Conservation (phyloP, 169 alveolate species). For the Eimeria zaria region DNA sequence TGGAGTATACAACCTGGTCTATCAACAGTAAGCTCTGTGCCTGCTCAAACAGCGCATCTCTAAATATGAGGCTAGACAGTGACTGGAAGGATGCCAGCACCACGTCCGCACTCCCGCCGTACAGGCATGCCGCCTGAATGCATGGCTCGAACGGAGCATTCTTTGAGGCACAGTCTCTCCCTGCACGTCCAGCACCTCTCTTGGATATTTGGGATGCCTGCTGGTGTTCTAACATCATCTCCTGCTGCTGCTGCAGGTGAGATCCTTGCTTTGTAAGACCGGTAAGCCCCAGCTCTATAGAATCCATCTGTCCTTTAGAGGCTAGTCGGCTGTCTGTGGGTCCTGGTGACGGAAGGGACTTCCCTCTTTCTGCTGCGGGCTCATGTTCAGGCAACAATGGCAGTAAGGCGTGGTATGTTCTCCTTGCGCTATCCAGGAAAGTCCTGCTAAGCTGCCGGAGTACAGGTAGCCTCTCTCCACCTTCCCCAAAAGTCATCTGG, state of each 20-base stretch:
- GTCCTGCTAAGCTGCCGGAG: constrained; percentile 21
- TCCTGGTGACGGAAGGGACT: constrained; percentile 32
- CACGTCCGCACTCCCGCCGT: constrained; percentile 36
- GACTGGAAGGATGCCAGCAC: constrained; percentile 62
- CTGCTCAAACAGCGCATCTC: constrained; percentile 29
- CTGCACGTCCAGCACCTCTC: constrained; percentile 20
- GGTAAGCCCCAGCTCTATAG: constrained; percentile 7
- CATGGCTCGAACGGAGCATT: constrained; percentile 20
- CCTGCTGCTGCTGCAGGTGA: background rate
- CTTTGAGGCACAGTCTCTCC: background rate
- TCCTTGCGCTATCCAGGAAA: constrained; percentile 18
- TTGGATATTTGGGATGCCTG: constrained; percentile 9
- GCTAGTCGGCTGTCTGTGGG: background rate
- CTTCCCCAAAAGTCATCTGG: background rate
- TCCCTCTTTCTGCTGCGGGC: constrained; percentile 11
- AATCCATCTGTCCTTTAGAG: constrained; percentile 16
- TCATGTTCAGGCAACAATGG: constrained; percentile 46
- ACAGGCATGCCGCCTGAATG: constrained; percentile 73
- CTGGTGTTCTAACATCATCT: background rate
- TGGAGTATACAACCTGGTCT: constrained; percentile 63
- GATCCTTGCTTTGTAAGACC: constrained; percentile 57
- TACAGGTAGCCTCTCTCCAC: background rate
- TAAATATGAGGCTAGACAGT: constrained; percentile 41
- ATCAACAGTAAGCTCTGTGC: constrained; percentile 57
- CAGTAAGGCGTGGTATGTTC: constrained; percentile 3